These are phyloP conservation scores for Scortechinia acanthostroma DNA, from an alignment of 2,329 filamentous ascomycete genomes.

Conservation along the genomic window DNA sequence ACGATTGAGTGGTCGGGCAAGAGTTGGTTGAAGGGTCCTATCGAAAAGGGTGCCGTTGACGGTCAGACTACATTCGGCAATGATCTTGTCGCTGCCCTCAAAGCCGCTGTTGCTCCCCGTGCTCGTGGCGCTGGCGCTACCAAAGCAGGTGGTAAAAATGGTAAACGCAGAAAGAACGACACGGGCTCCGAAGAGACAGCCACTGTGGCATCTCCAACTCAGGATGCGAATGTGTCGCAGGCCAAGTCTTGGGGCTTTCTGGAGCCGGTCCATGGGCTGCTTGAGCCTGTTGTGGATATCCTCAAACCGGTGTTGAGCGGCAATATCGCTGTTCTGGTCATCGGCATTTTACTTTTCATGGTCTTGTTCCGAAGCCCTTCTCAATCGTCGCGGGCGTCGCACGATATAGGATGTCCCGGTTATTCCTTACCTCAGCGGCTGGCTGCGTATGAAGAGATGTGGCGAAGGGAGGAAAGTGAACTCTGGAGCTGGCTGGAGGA, in stretches of 20 bases:
- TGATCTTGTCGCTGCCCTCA: constrained; percentile 70
- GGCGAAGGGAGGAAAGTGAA: constrained; percentile 79
- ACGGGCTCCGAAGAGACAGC: constrained; percentile 34
- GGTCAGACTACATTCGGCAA: constrained; percentile 80
- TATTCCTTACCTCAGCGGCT: constrained; percentile 54
- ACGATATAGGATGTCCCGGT: constrained; percentile 25
- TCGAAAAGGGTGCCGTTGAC: constrained; percentile 90
- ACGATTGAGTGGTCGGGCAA: constrained; percentile 94
- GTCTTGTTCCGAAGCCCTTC: constrained; percentile 56
- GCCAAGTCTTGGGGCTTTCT: constrained; percentile 65
- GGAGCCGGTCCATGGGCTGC: constrained; percentile 66
- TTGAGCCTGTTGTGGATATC: constrained; percentile 66
- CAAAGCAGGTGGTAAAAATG: constrained; percentile 44
- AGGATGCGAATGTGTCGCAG: constrained; percentile 9
- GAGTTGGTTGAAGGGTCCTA: constrained; percentile 94
- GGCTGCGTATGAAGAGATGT: constrained; percentile 86
- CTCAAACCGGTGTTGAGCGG: constrained; percentile 66
- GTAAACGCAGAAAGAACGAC: constrained; percentile 48
- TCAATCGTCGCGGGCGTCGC: constrained; percentile 24
- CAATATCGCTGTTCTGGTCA: constrained; percentile 70
- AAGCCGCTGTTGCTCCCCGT: constrained; percentile 62
- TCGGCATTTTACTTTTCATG: constrained; percentile 67
- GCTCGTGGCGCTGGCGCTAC: constrained; percentile 35
- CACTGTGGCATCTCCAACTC: constrained; percentile 20
- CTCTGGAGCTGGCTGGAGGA: constrained; percentile 93